Base-by-base conservation (phyloP, 148 eudicot genomes). In the Dysphania ambrosioides region DNA sequence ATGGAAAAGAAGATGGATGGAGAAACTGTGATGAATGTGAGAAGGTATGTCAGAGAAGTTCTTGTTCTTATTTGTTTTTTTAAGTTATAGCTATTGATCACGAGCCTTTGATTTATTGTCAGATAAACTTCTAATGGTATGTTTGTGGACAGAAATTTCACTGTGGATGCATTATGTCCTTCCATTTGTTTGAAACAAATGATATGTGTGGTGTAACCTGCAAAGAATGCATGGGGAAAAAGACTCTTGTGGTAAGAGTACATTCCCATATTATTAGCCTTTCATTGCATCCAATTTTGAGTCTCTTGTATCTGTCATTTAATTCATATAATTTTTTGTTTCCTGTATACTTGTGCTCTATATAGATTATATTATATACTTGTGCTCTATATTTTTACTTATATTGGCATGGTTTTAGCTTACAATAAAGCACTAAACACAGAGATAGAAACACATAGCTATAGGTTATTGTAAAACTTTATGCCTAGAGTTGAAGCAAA, bases 151-250 rank as follows among this genome's bases (percentile, higher is more conserved):
- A 79, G 82, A 8, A 13, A 62, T 4, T 79, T 44, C 82, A 79
- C 57, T 27, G 55, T 69, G 78, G 78, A 61, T 79, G 82, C 78
- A 60, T 74, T 19, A 74, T 79, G 75, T 18, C 78, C 23, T 53
- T 79, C 32, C 34, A 51, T 51, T 6, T 44, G 36, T 74, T 18
- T 73, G 75, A 68, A 36, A 0, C 38, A 21, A 69, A 57, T 29
- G 78, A 61, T 1, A 8, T 18, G n/a, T 19, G 11, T 9, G 78
- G 71, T 31, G 29, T 74, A 1, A 79, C 49, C 4, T 79, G 78
- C 78, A 74, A 61, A 31, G 35, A 68, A 19, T 79, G 82, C 53
- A 42, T 62, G n/a, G 24, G 16, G 21, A 62, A 38, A 51, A 16
- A 23, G 44, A n/a, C 5, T 38, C 27, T 10, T 61, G 31, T 26